These are phyloP conservation scores for Saccharomyces hybrid DNA, from an alignment of 1,139 yeast genomes.

Conservation along the genomic window DNA sequence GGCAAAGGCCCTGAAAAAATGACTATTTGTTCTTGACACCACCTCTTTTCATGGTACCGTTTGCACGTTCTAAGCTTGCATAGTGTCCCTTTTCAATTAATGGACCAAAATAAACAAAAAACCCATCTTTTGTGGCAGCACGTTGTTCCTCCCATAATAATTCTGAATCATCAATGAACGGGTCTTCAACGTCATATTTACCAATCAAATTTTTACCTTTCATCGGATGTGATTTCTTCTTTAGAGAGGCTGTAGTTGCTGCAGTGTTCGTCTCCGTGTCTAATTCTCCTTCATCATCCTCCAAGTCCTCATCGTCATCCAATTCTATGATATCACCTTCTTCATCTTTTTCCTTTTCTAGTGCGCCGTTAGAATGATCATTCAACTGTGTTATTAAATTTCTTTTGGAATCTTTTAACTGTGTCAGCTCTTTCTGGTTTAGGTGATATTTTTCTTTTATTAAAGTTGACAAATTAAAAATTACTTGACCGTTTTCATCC, in stretches of 20 bases:
- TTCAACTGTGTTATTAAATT: conserved; percentile 48
- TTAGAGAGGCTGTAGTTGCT: conserved; percentile 24
- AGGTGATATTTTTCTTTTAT: conserved; percentile 58
- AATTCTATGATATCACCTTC: conserved; percentile 53
- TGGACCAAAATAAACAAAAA: conserved; percentile 93
- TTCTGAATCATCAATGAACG: conserved; percentile 93
- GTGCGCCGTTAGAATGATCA: conserved; percentile 34
- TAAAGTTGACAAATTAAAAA: conserved; percentile 67
- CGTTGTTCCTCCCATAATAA: conserved; percentile 88
- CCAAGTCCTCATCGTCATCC: conserved; percentile 29
- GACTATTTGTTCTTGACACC: conserved; percentile 23
- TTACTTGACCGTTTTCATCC: conserved; percentile 64
- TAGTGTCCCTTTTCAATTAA: conserved; percentile 59
- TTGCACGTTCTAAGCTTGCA: conserved; percentile 37
- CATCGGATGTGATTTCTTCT: conserved; percentile 33
- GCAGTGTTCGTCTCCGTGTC: conserved; percentile 21
- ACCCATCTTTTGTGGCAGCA: conserved; percentile 89
- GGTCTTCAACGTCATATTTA: conserved; percentile 87
- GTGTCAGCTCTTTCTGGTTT: conserved; percentile 6
- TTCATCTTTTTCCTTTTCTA: conserved; percentile 51
- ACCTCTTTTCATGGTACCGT: conserved; percentile 36
- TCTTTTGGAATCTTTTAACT: conserved; percentile 74
- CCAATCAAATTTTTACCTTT: conserved; percentile 68
- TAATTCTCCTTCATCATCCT: conserved; percentile 31
- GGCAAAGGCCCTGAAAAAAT: background rate